Evolutionary conservation across 495 filamentous ascomycete genomes (phyloP), one percentile per base, ranked within the genome.

Genomic region (Tuber brumale): DNA sequence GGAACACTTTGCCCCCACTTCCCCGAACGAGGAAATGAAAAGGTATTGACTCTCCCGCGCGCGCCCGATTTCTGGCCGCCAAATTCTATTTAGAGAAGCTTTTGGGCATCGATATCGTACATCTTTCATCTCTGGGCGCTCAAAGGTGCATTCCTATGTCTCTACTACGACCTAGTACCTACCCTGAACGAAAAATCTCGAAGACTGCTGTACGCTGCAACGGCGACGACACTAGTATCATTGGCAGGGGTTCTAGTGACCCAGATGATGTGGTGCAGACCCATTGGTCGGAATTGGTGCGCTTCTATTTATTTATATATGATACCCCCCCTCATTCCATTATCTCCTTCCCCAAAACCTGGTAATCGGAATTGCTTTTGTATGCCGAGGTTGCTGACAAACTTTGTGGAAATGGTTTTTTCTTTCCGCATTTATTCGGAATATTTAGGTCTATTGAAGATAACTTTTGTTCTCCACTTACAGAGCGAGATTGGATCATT

Each of bases 161-260:
- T 80, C 41, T 80, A 80, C 73, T 80, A 80, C 42, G 78, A 80
- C 46, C 77, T 80, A 37, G 45, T 80, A 31, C 78, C 78, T 9
- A 80, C 78, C 5, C 77, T 80, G n/a, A 76, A 75, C 57, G 57
- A 69, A 74, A 80, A 75, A 66, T 75, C 72, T 23, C 43, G 77
- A 41, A 79, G 77, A 69, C 73, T 80, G 9, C 45, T 80, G 7
- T 79, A 80, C 46, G 51, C 35, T 19, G 72, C 73, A 16, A 80
- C 77, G 16, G 73, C 42, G 14, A 48, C 73, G 66, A 76, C 70
- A 35, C 45, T 69, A 31, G 16, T 73, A 71, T 80, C 78, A 23
- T 71, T 80, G 12, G 76, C 72, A 70, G 77, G 77, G n/a, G 69
- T 80, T 43, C 14, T 80, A 19, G 45, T 71, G n/a, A 51, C 70